Conservation (phyloP, 768 basidiomycete species). For the Aureoboletus auriporus region DNA sequence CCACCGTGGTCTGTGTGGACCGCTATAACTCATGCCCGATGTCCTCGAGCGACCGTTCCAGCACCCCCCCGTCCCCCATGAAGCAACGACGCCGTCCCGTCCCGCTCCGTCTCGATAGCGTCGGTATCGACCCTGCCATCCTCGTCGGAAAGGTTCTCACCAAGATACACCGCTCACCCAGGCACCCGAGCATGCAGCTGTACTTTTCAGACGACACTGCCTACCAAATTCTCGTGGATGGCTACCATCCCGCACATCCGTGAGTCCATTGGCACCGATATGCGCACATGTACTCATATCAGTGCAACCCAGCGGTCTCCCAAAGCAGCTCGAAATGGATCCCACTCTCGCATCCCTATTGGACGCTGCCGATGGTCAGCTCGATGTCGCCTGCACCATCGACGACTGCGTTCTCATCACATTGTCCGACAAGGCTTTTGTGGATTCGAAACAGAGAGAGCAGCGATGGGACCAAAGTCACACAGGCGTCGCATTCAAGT, state of each 20-base stretch:
- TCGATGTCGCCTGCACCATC: constrained; percentile 38
- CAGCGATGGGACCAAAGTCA: constrained; percentile 36
- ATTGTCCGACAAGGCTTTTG: constrained; percentile 56
- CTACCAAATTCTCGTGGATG: constrained; percentile 56
- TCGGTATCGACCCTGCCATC: constrained; percentile 38
- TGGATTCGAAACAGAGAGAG: constrained; percentile 29
- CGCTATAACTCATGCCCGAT: constrained; percentile 14
- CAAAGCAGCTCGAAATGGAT: constrained; percentile 57
- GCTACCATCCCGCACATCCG: constrained; percentile 53
- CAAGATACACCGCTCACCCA: constrained; percentile 36
- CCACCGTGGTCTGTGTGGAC: constrained; percentile 11
- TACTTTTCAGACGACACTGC: constrained; percentile 41
- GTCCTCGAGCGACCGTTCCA: constrained; percentile 10
- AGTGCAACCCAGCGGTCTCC: constrained; percentile 37
- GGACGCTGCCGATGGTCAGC: constrained; percentile 32
- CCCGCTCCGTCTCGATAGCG: constrained; percentile 28
- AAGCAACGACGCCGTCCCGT: constrained; percentile 32
- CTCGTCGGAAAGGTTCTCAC: constrained; percentile 44
- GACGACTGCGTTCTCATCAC: constrained; percentile 51
- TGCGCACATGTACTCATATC: neutral
- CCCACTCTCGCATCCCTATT: constrained; percentile 38
- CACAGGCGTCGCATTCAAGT: constrained; percentile 49
- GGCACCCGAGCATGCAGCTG: constrained; percentile 46
- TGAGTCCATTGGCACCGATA: constrained; percentile 8
- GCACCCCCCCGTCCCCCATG: constrained; percentile 21